A percentile compares a stretch with the other conserved stretches of the same genome.
Evolutionary conservation across 768 basidiomycete genomes (phyloP).

Genomic region (Mycena olivaceomarginata): DNA sequence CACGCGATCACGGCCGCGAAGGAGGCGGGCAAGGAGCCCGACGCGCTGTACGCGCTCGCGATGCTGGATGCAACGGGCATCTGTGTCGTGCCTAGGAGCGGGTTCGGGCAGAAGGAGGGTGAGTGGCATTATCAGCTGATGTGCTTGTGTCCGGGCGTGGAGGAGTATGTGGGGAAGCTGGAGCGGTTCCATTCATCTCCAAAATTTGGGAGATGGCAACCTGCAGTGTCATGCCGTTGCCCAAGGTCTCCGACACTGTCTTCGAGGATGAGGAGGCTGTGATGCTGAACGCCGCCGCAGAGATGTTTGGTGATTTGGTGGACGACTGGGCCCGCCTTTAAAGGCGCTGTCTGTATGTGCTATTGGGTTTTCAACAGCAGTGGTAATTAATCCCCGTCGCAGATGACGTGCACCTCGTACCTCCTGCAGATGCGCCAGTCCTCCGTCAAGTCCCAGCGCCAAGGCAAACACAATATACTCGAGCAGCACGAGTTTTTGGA

Average conservation of each 20-base stretch:
- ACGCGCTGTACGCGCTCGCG: constrained; percentile 91
- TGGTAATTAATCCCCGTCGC: constrained; percentile 9
- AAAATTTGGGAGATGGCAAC: no score
- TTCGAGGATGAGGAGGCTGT: constrained; percentile 58
- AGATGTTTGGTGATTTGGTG: constrained; percentile 86
- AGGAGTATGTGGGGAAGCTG: no score
- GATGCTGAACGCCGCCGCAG: constrained; percentile 78
- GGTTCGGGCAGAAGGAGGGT: no score
- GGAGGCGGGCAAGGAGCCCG: constrained; percentile 85
- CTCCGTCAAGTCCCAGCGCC: constrained; percentile 70
- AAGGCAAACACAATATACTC: constrained; percentile 53
- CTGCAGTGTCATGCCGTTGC: no score
- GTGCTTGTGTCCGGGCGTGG: no score
- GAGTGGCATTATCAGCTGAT: no score
- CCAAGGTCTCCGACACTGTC: no score
- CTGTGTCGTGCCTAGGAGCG: no score
- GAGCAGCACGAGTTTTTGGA: constrained; percentile 78
- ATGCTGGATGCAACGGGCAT: no score
- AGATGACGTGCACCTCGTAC: constrained; percentile 78
- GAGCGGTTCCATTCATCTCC: no score
- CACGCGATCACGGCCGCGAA: constrained; percentile 86
- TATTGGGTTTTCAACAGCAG: background rate
- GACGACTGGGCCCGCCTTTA: constrained; percentile 89
- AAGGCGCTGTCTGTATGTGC: constrained; percentile 81
- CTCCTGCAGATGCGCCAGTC: constrained; percentile 80